phyloP scores from a whole-genome alignment of 148 eudicot genomes.

The Polygonum maritimum region DNA sequence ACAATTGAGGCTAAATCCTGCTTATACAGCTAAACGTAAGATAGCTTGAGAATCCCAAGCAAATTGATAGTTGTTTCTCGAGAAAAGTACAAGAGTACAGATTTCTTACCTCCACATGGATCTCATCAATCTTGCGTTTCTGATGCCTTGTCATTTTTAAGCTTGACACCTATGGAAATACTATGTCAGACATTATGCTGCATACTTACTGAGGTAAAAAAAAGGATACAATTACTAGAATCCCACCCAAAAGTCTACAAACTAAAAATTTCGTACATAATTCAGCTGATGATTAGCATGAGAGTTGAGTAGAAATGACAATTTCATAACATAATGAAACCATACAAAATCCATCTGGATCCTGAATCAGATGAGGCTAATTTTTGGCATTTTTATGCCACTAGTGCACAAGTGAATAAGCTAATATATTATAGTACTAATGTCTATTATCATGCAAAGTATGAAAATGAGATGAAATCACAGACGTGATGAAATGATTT shows the following conservation, averaged over 20 bases:
- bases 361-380: background rate
- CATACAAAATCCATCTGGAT: background rate
- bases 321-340: background rate
- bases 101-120: conserved; percentile 75
- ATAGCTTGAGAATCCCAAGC: background rate
- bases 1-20: background rate
- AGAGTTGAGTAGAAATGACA: background rate
- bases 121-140: conserved; percentile 94
- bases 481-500: background rate
- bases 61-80: background rate
- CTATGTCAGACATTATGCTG: conserved; percentile 7
- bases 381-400: background rate
- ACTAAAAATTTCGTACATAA: background rate
- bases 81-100: background rate
- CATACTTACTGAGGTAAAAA: background rate
- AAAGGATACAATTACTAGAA: background rate
- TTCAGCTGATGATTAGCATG: background rate
- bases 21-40: background rate
- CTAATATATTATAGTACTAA: background rate
- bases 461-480: background rate
- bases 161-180: conserved; percentile 57
- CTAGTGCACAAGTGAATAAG: background rate
- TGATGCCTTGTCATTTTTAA: conserved; percentile 99
- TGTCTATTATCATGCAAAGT: background rate
- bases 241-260: background rate